Evolutionary conservation across 805 yeast genomes (phyloP), one percentile per base, ranked within the genome.

Genomic region (Deakozyma indianensis): DNA sequence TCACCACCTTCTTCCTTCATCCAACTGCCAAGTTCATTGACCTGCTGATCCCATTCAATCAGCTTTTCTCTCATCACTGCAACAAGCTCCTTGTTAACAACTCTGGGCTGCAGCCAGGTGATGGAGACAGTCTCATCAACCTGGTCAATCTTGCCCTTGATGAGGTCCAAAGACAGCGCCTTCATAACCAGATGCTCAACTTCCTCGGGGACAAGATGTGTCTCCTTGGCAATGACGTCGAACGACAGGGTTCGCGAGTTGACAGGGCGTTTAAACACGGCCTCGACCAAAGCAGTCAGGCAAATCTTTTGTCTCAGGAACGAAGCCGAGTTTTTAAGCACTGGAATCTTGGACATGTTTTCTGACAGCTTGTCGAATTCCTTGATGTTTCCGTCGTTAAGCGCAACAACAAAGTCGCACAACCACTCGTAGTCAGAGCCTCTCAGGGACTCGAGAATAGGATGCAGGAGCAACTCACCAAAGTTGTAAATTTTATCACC

Each of bases 91-190:
- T 69, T 70, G 57, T 85, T 85, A 73, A 92, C 80, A 46, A 87
- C 84, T 57, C 97, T 74, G 48, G 98, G 97, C 69, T 92, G 97
- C 50, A 90, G 80, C 98, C 98, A 92, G 23, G 83, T 78, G 42
- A 92, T 78, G 27, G 81, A 78, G 47, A 92, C 83, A 14, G 80
- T 67, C 61, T 80, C 76, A 43, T 76, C 75, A 40, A 87, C 84
- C 66, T 92, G 94, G 61, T 92, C 94, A 54, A 92, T 90, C 44
- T 75, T 71, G n/a, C 98, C 98, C 62, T 78, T 77, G 57, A 92
- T 73, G 53, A 92, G 71, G 16, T 83, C 84, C 47, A 92, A 68
- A 51, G 92, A 78, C 51, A 92, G 76, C 35, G 96, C 88, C 66
- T 85, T 85, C 82, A 92, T 88, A 25, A 90, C 80, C 57, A 92